Conservation (phyloP, 1,284 basidiomycete species). For the Ceratobasidium sp. region DNA sequence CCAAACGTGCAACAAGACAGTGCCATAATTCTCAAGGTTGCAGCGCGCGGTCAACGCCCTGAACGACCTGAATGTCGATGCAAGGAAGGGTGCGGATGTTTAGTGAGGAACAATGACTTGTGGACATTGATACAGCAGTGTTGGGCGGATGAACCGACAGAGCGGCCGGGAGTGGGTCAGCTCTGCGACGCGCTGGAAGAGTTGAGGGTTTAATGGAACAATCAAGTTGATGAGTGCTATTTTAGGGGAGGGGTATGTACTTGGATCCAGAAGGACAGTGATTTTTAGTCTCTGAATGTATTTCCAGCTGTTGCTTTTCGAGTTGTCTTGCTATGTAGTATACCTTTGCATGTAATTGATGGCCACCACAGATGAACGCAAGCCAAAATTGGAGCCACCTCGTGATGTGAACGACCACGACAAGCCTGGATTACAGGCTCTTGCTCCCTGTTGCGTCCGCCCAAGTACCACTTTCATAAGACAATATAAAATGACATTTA, state of each 20-base stretch:
- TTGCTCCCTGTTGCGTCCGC: too few relatives aligned
- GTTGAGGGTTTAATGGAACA: not conserved
- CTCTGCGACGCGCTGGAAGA: slow-evolving; percentile 7
- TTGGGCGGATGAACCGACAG: slow-evolving; percentile 2
- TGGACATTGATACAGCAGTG: slow-evolving; percentile 5
- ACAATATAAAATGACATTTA: slow-evolving; percentile 15
- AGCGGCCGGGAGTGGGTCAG: slow-evolving; percentile 11
- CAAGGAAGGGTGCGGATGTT: not conserved
- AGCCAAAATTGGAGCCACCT: not conserved
- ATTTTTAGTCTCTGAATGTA: not conserved
- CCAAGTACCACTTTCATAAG: not conserved
- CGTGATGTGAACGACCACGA: too few relatives aligned
- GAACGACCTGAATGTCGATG: not conserved
- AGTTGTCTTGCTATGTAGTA: not conserved
- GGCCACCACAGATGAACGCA: not conserved
- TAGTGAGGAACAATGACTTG: slow-evolving; percentile 8
- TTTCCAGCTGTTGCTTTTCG: not conserved
- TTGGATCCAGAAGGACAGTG: not conserved
- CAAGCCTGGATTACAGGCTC: too few relatives aligned
- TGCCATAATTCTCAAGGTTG: slow-evolving; percentile 13
- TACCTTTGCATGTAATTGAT: not conserved
- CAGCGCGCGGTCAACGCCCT: slow-evolving; percentile 2
- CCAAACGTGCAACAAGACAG: slow-evolving; percentile 21
- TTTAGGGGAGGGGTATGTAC: not conserved
- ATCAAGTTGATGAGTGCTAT: not conserved